These are phyloP conservation scores for Astrothelium subdiscretum DNA, from an alignment of 495 filamentous ascomycete genomes.

Conservation along the genomic window DNA sequence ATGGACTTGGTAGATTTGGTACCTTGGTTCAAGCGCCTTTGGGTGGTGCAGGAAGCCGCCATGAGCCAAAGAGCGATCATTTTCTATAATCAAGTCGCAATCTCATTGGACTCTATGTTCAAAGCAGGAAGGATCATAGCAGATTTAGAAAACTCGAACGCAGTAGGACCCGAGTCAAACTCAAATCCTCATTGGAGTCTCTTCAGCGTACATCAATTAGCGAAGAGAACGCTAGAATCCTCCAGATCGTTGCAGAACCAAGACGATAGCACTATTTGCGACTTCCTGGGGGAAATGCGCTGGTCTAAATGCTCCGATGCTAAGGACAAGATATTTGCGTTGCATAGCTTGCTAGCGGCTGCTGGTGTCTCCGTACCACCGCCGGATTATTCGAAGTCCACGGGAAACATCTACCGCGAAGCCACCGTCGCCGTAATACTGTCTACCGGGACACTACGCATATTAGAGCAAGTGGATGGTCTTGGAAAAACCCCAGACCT, in stretches of 20 bases:
- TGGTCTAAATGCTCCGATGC: background rate
- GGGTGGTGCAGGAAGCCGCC: slow-evolving; percentile 6
- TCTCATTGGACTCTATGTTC: background rate
- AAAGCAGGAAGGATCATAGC: background rate
- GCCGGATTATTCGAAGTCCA: background rate
- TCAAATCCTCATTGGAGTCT: background rate
- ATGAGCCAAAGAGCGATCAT: background rate
- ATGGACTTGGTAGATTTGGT: background rate
- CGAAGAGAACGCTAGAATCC: background rate
- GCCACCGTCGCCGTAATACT: background rate
- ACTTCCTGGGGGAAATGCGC: background rate
- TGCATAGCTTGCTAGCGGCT: background rate
- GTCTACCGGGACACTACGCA: background rate
- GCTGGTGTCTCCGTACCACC: background rate
- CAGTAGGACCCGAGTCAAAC: background rate
- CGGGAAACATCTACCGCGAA: background rate
- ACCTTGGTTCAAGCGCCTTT: slow-evolving; percentile 7
- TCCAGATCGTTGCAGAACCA: background rate
- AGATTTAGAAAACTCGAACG: background rate
- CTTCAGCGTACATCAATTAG: background rate
- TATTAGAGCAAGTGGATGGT: background rate
- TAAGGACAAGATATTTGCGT: background rate
- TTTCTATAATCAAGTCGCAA: background rate
- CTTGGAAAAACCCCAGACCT: background rate
- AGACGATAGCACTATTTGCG: background rate